Percentiles rank a stretch among this genome's conserved stretches.
These are phyloP conservation scores for Candida stauntonica DNA, from an alignment of 805 yeast species.

Conservation along the genomic window DNA sequence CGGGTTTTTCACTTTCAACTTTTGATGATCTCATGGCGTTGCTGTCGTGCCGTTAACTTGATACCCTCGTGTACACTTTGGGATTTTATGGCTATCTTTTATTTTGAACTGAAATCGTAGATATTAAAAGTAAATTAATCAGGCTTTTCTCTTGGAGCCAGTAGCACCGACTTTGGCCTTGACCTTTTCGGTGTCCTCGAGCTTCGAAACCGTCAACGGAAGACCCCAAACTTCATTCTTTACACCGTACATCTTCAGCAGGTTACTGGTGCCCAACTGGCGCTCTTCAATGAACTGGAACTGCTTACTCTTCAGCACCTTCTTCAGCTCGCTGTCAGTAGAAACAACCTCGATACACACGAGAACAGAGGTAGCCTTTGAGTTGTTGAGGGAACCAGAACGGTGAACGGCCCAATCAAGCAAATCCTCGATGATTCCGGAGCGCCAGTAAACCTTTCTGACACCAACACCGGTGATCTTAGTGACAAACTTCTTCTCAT, in stretches of 20 bases:
- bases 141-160: slow-evolving; percentile 15
- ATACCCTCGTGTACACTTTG: too few relatives aligned
- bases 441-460: slow-evolving; percentile 60
- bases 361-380: slow-evolving; percentile 31
- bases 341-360: slow-evolving; percentile 47
- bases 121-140: background rate
- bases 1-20: too few relatives aligned
- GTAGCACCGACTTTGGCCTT: slow-evolving; percentile 19
- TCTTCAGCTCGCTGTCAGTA: slow-evolving; percentile 41
- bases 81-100: background rate
- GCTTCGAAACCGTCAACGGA: slow-evolving; percentile 19
- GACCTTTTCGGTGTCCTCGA: slow-evolving; percentile 12
- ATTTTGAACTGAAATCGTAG: background rate
- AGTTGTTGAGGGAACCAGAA: slow-evolving; percentile 37
- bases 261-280: slow-evolving; percentile 9
- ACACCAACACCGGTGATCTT: slow-evolving; percentile 56
- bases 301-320: slow-evolving; percentile 36
- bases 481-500: slow-evolving; percentile 41
- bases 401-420: slow-evolving; percentile 55
- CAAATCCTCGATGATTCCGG: slow-evolving; percentile 61
- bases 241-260: slow-evolving; percentile 19
- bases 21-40: too few relatives aligned
- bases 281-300: slow-evolving; percentile 35
- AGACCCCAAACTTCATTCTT: slow-evolving; percentile 25
- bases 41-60: too few relatives aligned